Conservation (phyloP, 805 yeast genomes). For the Teunomyces atbi region DNA sequence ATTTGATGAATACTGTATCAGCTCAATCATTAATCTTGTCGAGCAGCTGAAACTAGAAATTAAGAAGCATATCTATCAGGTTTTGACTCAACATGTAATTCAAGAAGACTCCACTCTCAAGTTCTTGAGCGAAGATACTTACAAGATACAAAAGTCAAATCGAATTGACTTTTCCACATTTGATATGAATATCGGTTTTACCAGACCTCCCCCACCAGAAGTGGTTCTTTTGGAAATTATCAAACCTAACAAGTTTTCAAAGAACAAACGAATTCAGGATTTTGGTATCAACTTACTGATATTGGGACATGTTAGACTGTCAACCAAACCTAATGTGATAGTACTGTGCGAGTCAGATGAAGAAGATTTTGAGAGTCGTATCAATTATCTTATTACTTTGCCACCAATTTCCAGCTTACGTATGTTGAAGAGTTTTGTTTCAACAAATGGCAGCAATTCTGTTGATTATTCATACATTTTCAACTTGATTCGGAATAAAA, state of each 20-base stretch:
- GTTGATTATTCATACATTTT: not conserved
- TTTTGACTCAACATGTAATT: constrained; percentile 18
- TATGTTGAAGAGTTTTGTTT: not conserved
- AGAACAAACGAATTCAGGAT: constrained; percentile 15
- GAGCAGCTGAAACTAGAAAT: constrained; percentile 4
- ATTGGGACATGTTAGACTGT: not conserved
- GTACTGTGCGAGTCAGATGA: constrained; percentile 3
- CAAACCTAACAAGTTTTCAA: constrained; percentile 25
- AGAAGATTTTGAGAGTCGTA: constrained; percentile 9
- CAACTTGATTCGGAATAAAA: too few relatives aligned
- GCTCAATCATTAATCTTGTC: not conserved
- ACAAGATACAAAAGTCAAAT: constrained; percentile 12
- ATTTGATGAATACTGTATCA: not conserved
- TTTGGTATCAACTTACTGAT: constrained; percentile 21
- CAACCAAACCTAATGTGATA: not conserved
- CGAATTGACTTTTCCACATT: constrained; percentile 4
- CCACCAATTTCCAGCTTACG: constrained; percentile 1
- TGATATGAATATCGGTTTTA: constrained; percentile 1
- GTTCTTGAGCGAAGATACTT: constrained; percentile 33
- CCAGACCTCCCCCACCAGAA: not conserved
- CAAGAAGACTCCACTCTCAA: constrained; percentile 12
- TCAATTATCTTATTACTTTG: constrained; percentile 7
- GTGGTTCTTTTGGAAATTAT: constrained; percentile 23
- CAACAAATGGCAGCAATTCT: not conserved
- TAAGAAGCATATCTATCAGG: constrained; percentile 15